Percentiles rank a stretch among this genome's conserved stretches.
phyloP scores from a whole-genome alignment of 768 basidiomycete genomes.

The Rhizopogon rudus region DNA sequence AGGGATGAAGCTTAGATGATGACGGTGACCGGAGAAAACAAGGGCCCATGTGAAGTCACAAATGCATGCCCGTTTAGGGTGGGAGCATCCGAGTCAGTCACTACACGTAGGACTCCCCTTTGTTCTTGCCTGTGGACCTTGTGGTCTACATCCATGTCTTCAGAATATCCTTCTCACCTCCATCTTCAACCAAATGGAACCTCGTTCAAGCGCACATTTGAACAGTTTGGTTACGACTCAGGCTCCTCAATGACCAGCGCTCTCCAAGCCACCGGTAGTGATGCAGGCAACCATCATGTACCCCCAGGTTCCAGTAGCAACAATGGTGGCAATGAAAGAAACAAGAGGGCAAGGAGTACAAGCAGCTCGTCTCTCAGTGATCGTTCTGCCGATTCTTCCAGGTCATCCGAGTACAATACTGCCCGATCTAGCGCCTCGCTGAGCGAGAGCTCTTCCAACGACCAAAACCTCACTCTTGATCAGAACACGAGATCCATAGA shows the following conservation, averaged over 20 bases:
- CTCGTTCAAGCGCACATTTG: slow-evolving; percentile 57
- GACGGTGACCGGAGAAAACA: not conserved
- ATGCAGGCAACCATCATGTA: slow-evolving; percentile 13
- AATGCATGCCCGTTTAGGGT: not conserved
- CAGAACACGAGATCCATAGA: slow-evolving; percentile 5
- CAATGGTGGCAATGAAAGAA: slow-evolving; percentile 44
- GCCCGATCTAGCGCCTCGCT: slow-evolving; percentile 29
- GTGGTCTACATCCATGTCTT: slow-evolving; percentile 1
- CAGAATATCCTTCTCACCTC: slow-evolving; percentile 41
- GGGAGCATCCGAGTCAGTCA: not conserved
- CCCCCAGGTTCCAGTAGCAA: slow-evolving; percentile 7
- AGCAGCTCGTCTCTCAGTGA: slow-evolving; percentile 40
- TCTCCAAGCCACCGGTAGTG: slow-evolving; percentile 21
- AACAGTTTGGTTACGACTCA: slow-evolving; percentile 35
- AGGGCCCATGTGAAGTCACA: not conserved
- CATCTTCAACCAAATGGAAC: slow-evolving; percentile 45
- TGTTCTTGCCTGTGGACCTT: not conserved
- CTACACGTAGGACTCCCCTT: not conserved
- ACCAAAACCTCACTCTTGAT: slow-evolving; percentile 8
- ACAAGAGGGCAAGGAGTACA: slow-evolving; percentile 54
- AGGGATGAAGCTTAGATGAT: not conserved
- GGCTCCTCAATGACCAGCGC: slow-evolving; percentile 21
- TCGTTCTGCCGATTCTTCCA: slow-evolving; percentile 26
- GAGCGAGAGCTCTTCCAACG: slow-evolving; percentile 19
- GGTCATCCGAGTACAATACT: slow-evolving; percentile 31